Evolutionary conservation across 1,284 basidiomycete genomes (phyloP).

Genomic region (Pseudozyma hubeiensis): DNA sequence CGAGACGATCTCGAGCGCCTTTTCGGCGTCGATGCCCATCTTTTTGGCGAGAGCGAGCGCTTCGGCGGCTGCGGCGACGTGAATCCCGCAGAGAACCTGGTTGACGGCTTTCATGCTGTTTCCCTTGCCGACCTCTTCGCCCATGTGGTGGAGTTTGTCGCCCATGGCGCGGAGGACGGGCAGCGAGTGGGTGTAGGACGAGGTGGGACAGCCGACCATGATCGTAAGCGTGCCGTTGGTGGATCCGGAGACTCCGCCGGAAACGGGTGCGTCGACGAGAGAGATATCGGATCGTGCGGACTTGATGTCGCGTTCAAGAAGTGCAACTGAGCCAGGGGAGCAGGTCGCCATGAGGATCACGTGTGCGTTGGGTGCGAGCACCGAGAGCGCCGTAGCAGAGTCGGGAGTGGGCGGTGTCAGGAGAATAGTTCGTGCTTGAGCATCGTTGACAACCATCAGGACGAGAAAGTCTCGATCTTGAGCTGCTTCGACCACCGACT

Average conservation of each 20-base stretch:
- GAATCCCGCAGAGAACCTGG: conserved; percentile 67
- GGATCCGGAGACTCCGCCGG: conserved; percentile 66
- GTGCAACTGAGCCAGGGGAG: conserved; percentile 62
- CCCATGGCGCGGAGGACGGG: conserved; percentile 62
- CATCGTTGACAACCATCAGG: conserved; percentile 38
- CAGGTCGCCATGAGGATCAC: conserved; percentile 70
- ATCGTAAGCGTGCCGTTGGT: conserved; percentile 66
- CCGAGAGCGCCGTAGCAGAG: conserved; percentile 24
- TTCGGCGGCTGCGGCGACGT: conserved; percentile 69
- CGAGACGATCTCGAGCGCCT: conserved; percentile 66
- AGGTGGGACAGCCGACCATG: conserved; percentile 64
- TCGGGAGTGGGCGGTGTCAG: conserved; percentile 2
- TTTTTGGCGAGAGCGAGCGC: conserved; percentile 68
- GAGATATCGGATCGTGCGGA: conserved; percentile 49
- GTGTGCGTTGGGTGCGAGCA: conserved; percentile 58
- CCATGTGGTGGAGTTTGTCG: conserved; percentile 66
- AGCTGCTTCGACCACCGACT: conserved; percentile 10
- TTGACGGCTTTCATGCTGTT: conserved; percentile 60
- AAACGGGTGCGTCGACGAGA: conserved; percentile 68
- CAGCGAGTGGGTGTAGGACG: conserved; percentile 51
- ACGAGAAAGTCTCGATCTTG: conserved; percentile 8
- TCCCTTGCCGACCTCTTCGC: conserved; percentile 59
- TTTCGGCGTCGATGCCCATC: conserved; percentile 66
- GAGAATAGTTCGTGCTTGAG: conserved; percentile 23
- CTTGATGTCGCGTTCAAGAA: conserved; percentile 47